These are phyloP conservation scores for Trichophyton rubrum DNA, from an alignment of 2,329 filamentous ascomycete genomes.

Conservation along the genomic window DNA sequence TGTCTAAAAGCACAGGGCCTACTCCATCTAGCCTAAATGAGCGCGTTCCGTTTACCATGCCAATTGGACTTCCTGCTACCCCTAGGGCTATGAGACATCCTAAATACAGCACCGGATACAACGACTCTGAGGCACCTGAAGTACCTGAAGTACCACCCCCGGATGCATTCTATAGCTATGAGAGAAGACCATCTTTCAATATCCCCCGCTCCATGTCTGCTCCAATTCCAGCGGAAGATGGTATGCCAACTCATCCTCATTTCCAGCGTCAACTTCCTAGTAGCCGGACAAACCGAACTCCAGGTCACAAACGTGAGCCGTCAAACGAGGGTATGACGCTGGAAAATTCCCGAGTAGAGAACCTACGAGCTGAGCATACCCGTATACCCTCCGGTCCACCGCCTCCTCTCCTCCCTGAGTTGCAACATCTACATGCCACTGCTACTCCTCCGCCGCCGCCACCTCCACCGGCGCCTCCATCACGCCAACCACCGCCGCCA, in stretches of 20 bases:
- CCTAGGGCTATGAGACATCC: slow-evolving; percentile 80
- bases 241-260: slow-evolving; percentile 30
- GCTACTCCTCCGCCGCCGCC: slow-evolving; percentile 38
- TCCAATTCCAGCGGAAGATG: slow-evolving; percentile 20
- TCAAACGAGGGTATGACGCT: slow-evolving; percentile 8
- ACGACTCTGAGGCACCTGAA: slow-evolving; percentile 42
- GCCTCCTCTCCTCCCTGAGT: slow-evolving; percentile 46
- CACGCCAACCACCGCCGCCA: background rate
- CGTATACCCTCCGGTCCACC: background rate
- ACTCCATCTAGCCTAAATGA: slow-evolving; percentile 29
- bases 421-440: slow-evolving; percentile 47
- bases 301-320: slow-evolving; percentile 6
- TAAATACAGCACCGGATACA: slow-evolving; percentile 44
- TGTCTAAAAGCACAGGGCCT: slow-evolving; percentile 25
- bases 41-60: slow-evolving; percentile 38
- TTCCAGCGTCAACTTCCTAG: slow-evolving; percentile 30
- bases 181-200: slow-evolving; percentile 16
- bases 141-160: slow-evolving; percentile 30
- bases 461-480: slow-evolving; percentile 7
- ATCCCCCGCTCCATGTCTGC: slow-evolving; percentile 31
- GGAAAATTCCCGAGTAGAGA: slow-evolving; percentile 8
- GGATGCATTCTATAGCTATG: slow-evolving; percentile 2
- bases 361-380: slow-evolving; percentile 11
- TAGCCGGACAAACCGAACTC: slow-evolving; percentile 22
- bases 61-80: slow-evolving; percentile 75